These are phyloP conservation scores for Dendrobium catenatum DNA, from an alignment of 106 monocot species.

Conservation along the genomic window DNA sequence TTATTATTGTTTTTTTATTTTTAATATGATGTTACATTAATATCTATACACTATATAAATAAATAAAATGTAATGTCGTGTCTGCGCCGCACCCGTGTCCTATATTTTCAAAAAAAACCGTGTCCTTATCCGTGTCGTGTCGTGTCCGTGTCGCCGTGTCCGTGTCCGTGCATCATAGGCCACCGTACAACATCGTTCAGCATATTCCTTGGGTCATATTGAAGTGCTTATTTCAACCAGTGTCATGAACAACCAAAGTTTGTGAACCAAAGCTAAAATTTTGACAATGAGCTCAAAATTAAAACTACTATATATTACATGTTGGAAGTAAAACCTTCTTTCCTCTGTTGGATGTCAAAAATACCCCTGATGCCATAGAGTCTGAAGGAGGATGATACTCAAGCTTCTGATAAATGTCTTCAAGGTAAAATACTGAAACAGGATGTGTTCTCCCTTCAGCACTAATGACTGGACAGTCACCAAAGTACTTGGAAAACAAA, in stretches of 20 bases:
- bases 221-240: background rate
- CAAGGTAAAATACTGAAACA: constrained; percentile 70
- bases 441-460: constrained; percentile 94
- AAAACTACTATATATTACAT: background rate
- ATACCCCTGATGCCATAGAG: constrained; percentile 71
- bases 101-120: too few relatives aligned
- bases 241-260: background rate
- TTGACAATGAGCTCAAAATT: background rate
- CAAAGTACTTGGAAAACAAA: constrained; percentile 79
- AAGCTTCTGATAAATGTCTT: constrained; percentile 86
- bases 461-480: constrained; percentile 75
- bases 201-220: background rate
- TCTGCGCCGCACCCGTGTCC: too few relatives aligned
- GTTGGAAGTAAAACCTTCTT: constrained; percentile 15
- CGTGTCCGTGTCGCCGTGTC: too few relatives aligned
- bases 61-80: too few relatives aligned
- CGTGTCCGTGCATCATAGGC: too few relatives aligned
- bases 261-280: background rate
- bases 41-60: too few relatives aligned
- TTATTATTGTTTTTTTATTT: too few relatives aligned
- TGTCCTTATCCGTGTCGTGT: too few relatives aligned
- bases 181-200: background rate
- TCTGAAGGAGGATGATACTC: constrained; percentile 80
- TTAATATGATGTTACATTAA: too few relatives aligned
- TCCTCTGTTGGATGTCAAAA: constrained; percentile 21